phyloP scores from a whole-genome alignment of 192 early-diverging fungal genomes.

The Chytriomyces sp. region DNA sequence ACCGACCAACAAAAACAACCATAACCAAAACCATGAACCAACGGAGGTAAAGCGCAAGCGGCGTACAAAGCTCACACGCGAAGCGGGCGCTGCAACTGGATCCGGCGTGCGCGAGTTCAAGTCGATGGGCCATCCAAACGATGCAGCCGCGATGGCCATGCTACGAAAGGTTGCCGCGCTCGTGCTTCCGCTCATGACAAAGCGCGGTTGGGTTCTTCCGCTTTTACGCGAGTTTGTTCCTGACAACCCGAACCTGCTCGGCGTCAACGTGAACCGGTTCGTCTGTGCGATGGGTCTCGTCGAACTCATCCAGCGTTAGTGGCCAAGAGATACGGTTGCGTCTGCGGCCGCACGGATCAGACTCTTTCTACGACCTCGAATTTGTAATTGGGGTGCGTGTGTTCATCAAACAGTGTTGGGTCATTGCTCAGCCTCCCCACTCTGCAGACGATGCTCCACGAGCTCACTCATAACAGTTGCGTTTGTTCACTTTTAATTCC shows the following conservation, averaged over 20 bases:
- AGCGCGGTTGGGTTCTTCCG: conserved; percentile 58
- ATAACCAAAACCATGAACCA: too few species aligned
- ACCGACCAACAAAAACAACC: too few species aligned
- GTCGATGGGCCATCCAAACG: conserved; percentile 6
- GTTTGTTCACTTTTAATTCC: background rate
- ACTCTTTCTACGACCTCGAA: conserved; percentile 59
- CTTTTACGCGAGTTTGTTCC: conserved; percentile 66
- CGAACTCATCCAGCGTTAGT: too few species aligned
- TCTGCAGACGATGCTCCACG: conserved; percentile 72
- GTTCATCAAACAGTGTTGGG: background rate
- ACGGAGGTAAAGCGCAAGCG: too few species aligned
- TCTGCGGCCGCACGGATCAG: conserved; percentile 60
- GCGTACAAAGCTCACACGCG: conserved; percentile 7
- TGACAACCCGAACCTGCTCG: conserved; percentile 53
- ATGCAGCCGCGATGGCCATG: conserved; percentile 34
- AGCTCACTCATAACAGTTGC: conserved; percentile 50
- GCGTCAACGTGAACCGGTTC: conserved; percentile 72
- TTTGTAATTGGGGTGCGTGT: conserved; percentile 54
- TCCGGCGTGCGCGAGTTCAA: conserved; percentile 29
- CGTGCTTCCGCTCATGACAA: conserved; percentile 74
- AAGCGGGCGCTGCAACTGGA: background rate
- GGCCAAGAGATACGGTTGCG: conserved; percentile 68
- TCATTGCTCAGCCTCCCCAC: background rate
- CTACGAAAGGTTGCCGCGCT: conserved; percentile 35
- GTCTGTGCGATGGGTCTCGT: too few species aligned